These are phyloP conservation scores for Gossypium lobatum DNA, from an alignment of 441 rosid genomes.

Conservation along the genomic window DNA sequence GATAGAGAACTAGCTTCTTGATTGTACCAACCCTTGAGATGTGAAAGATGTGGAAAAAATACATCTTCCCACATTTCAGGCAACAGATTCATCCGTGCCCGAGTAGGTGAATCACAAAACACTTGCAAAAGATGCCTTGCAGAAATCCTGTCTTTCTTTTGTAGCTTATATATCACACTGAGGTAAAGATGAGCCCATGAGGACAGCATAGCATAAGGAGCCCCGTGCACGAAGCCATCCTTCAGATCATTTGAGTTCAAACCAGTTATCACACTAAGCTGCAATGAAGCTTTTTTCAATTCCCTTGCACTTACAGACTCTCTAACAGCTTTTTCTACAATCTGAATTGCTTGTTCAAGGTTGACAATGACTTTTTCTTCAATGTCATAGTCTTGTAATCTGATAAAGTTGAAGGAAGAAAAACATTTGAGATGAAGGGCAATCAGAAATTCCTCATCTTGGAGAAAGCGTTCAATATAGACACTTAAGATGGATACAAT, in stretches of 20 bases:
- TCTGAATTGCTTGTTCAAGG: constrained; percentile 46
- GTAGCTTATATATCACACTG: constrained; percentile 48
- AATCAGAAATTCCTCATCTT: constrained; percentile 32
- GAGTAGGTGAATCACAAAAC: constrained; percentile 51
- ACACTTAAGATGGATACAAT: constrained; percentile 47
- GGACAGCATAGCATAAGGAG: constrained; percentile 41
- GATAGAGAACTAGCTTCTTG: constrained; percentile 45
- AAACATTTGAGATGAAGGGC: constrained; percentile 35
- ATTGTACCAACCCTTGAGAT: constrained; percentile 47
- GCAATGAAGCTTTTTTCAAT: constrained; percentile 51
- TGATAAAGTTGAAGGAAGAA: constrained; percentile 32
- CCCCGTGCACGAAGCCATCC: constrained; percentile 41
- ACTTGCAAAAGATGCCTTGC: constrained; percentile 59
- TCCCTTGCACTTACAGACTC: constrained; percentile 33
- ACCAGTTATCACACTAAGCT: constrained; percentile 46
- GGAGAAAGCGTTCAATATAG: constrained; percentile 36
- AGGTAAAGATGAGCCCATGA: constrained; percentile 59
- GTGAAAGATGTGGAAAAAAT: constrained; percentile 61
- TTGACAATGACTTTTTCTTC: constrained; percentile 40
- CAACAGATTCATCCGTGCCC: constrained; percentile 43
- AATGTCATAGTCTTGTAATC: constrained; percentile 14
- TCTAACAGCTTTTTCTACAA: constrained; percentile 39
- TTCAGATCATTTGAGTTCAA: constrained; percentile 35
- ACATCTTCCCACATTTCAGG: constrained; percentile 54
- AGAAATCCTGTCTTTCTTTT: constrained; percentile 49